A percentile compares a stretch with the other conserved stretches of the same genome.
Conservation (phyloP, 1,284 basidiomycete species). For the Tetrapyrgos nigripes region DNA sequence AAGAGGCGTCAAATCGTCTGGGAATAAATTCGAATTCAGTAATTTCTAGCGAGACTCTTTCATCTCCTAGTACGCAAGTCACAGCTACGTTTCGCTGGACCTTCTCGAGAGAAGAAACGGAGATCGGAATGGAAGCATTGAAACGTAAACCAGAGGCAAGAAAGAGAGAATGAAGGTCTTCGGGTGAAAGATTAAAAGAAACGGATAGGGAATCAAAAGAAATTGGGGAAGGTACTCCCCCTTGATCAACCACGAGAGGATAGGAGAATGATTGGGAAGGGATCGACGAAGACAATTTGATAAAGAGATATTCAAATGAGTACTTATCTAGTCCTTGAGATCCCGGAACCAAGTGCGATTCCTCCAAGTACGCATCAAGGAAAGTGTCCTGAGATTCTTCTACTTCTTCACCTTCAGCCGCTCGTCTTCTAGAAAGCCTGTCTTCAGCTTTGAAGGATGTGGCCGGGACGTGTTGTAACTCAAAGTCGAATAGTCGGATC, state of each 20-base stretch:
- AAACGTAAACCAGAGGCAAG: neutral
- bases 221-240: too few species aligned
- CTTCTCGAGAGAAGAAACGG: neutral
- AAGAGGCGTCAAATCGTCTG: neutral
- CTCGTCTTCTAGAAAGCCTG: too few species aligned
- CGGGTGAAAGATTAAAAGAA: neutral
- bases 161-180: neutral
- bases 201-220: neutral
- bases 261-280: constrained; percentile 1
- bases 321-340: constrained; percentile 13
- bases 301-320: constrained; percentile 6
- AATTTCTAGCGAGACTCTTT: neutral
- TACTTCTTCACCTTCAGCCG: constrained; percentile 26
- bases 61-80: neutral
- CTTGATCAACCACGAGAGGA: neutral
- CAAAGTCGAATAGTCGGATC: constrained; percentile 38
- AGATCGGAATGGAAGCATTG: neutral
- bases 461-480: constrained; percentile 36
- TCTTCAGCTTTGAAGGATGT: constrained; percentile 32
- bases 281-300: too few species aligned
- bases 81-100: too few species aligned
- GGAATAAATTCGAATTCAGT: neutral
- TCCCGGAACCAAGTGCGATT: neutral
- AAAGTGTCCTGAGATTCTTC: neutral
- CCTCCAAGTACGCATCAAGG: neutral